Conservation (phyloP, 2,329 filamentous ascomycete species). For the Didymella exigua region DNA sequence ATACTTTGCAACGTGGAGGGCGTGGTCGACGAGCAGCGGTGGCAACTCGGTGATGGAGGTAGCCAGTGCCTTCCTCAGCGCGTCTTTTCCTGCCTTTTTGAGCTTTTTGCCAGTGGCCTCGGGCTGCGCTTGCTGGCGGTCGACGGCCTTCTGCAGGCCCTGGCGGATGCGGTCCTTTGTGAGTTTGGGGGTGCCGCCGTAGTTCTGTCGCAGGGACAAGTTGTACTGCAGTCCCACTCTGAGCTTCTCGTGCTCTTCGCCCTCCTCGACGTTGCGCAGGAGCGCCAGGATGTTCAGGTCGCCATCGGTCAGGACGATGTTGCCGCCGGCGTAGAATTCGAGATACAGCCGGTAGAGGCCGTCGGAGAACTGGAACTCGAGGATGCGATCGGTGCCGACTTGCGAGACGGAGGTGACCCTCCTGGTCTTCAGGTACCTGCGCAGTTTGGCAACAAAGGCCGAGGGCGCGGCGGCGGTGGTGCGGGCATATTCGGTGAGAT, state of each 20-base stretch:
- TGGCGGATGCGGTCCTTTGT: conserved; percentile 73
- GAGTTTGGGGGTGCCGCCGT: conserved; percentile 72
- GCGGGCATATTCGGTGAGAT: conserved; percentile 88
- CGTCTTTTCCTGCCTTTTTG: conserved; percentile 74
- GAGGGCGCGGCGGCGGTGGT: conserved; percentile 85
- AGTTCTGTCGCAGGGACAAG: conserved; percentile 83
- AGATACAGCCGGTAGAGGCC: conserved; percentile 85
- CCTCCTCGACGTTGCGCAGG: conserved; percentile 78
- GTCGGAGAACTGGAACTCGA: conserved; percentile 92
- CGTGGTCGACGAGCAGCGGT: conserved; percentile 86
- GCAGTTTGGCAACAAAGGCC: conserved; percentile 79
- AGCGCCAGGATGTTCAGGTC: conserved; percentile 82
- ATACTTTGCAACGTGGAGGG: conserved; percentile 71
- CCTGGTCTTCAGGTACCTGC: conserved; percentile 87
- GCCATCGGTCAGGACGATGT: conserved; percentile 88
- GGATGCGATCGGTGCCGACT: conserved; percentile 89
- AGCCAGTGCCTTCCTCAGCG: conserved; percentile 78
- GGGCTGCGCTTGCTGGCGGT: conserved; percentile 60
- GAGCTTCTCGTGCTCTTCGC: conserved; percentile 82
- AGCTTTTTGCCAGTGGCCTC: conserved; percentile 67
- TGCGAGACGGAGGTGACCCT: conserved; percentile 81
- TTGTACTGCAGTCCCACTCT: conserved; percentile 79
- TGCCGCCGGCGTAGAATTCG: conserved; percentile 96
- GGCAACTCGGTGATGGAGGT: conserved; percentile 87
- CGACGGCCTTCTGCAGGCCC: conserved; percentile 70